phyloP scores from a whole-genome alignment of 176 grass and related monocot species.

The Aegilops speltoides region DNA sequence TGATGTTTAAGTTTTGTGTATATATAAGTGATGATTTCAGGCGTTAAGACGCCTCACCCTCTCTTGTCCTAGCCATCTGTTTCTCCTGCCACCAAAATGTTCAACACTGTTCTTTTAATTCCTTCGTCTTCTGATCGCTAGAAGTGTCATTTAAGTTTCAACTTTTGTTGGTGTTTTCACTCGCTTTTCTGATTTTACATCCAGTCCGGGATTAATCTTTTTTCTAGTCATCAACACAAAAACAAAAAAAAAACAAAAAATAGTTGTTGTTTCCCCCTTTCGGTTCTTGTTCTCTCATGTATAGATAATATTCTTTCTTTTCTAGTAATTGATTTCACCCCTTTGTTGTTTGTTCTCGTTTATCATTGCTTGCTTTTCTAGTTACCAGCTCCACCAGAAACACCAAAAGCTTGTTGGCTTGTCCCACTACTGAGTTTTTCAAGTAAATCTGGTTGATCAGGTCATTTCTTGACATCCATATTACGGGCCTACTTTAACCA shows the following conservation, averaged over 20 bases:
- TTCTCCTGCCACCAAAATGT: not conserved
- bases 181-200: not conserved
- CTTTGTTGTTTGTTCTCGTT: too few relatives aligned
- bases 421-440: too few relatives aligned
- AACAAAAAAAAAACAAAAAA: too few relatives aligned
- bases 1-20: not conserved
- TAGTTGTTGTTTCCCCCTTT: not conserved
- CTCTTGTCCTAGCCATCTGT: not conserved
- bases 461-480: too few relatives aligned
- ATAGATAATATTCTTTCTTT: not conserved
- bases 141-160: not conserved
- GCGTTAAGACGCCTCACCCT: not conserved
- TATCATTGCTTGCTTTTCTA: too few relatives aligned
- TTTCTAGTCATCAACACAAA: not conserved
- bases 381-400: too few relatives aligned
- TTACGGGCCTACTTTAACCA: too few relatives aligned
- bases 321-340: not conserved
- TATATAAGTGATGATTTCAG: not conserved
- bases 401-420: too few relatives aligned
- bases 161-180: not conserved
- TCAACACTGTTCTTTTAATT: not conserved
- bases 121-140: not conserved
- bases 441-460: too few relatives aligned
- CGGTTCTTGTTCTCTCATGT: not conserved
- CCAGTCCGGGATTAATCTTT: not conserved